These are phyloP conservation scores for Lablab purpureus DNA, from an alignment of 306 rosid species.

Conservation along the genomic window DNA sequence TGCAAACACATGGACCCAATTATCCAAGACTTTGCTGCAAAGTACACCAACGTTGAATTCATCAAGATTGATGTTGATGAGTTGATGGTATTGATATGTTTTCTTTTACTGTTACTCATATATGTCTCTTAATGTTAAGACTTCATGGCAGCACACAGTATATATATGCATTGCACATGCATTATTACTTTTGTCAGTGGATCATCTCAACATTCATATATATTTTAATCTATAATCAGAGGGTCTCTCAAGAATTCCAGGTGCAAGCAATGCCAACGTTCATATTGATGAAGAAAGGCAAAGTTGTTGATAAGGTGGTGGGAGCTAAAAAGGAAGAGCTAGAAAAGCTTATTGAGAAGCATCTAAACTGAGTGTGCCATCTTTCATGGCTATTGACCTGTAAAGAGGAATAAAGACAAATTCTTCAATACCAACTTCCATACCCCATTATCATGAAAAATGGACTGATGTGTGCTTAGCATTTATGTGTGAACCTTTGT, in stretches of 20 bases:
- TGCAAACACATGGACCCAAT: constrained; percentile 74
- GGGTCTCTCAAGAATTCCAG: constrained; percentile 59
- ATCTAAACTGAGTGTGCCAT: constrained; percentile 45
- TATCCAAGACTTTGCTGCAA: constrained; percentile 62
- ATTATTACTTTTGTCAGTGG: not conserved
- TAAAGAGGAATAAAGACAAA: constrained; percentile 35
- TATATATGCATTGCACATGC: not conserved
- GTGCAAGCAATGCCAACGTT: constrained; percentile 87
- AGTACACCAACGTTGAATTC: constrained; percentile 65
- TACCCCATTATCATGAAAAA: constrained; percentile 14
- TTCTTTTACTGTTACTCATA: not conserved
- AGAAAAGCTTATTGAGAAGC: constrained; percentile 65
- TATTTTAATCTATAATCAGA: constrained; percentile 50
- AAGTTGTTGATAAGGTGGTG: constrained; percentile 63
- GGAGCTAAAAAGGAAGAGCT: constrained; percentile 80
- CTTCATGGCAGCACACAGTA: too few species aligned
- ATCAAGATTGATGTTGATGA: constrained; percentile 81
- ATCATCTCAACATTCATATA: not conserved
- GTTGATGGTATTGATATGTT: constrained; percentile 47
- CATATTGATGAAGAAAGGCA: constrained; percentile 73
- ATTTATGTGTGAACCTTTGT: too few species aligned
- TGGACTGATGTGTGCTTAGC: constrained; percentile 21
- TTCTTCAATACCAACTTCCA: constrained; percentile 17
- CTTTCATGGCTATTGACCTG: not conserved
- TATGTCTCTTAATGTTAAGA: not conserved